Evolutionary conservation across 2,329 filamentous ascomycete species (phyloP), one percentile per base, ranked within the genome.

Genomic region (Trichophyton equinum): DNA sequence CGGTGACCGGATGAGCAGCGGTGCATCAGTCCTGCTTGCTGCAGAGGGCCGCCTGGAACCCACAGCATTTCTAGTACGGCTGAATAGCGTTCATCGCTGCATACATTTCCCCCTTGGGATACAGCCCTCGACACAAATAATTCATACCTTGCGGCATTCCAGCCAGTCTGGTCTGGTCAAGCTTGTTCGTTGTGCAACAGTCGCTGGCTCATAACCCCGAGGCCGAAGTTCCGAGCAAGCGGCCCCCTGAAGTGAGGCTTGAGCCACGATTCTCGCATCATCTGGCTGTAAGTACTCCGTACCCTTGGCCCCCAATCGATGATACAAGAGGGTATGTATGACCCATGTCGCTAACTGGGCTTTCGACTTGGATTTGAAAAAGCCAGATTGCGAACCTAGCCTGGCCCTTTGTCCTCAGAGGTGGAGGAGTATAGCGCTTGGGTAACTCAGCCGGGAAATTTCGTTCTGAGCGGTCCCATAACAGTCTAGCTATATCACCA

Each of bases 61-160:
- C 15, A 5, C 9, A 33, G 22, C 44, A 53, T 11, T 13, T 25
- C 27, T 13, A 4, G 22, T 25, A 22, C n/a, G 49, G 13, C 49
- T 53, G 49, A 30, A 30, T 53, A 53, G 49, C 49, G 22, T 53
- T 53, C 49, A 53, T 53, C 49, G 49, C 49, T n/a, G 27, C 27
- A 33, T 9, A 33, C n/a, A 30, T 53, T 53, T 53, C 13, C 49
- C 25, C n/a, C 49, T 53, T 53, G 5, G 49, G 49, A 38, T 38
- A 4, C 33, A 13, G 11, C 9, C 33, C 9, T 38, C 33, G 2
- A 38, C 33, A 36, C 33, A 7, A 13, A 38, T 38, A 3, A 38
- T 7, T 3, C 33, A 38, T 38, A 13, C 33, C 9, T 38, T 33
- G 22, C 49, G n/a, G 18, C 22, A 53, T 7, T 30, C 27, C 27